A percentile compares a stretch with the other conserved stretches of the same genome.
phyloP scores from a whole-genome alignment of 2,329 filamentous ascomycete species.

The Diaporthe sp. region DNA sequence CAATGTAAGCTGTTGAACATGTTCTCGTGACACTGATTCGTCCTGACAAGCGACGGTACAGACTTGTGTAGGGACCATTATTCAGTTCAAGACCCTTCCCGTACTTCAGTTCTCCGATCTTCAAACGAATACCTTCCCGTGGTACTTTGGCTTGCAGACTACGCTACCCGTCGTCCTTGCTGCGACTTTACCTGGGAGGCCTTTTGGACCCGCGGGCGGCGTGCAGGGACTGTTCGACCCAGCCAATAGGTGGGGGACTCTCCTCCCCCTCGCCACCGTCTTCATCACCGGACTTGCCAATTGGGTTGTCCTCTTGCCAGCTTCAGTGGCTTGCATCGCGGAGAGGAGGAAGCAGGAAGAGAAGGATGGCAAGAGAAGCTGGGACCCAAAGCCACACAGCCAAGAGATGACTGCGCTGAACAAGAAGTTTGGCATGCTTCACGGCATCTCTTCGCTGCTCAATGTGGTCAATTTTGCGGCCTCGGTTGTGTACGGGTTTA shows the following conservation, averaged over 20 bases:
- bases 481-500: constrained; percentile 82
- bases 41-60: constrained; percentile 50
- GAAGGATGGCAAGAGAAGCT: constrained; percentile 89
- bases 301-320: constrained; percentile 78
- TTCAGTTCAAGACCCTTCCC: constrained; percentile 83
- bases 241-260: constrained; percentile 73
- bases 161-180: constrained; percentile 79
- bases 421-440: constrained; percentile 82
- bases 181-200: constrained; percentile 81
- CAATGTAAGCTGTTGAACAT: constrained; percentile 28
- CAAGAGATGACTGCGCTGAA: constrained; percentile 87
- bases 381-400: constrained; percentile 83
- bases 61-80: constrained; percentile 82
- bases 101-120: constrained; percentile 85
- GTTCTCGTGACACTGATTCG: not conserved
- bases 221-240: constrained; percentile 70
- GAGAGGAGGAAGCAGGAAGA: constrained; percentile 87
- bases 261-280: constrained; percentile 78
- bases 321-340: constrained; percentile 81
- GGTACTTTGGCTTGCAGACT: constrained; percentile 91
- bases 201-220: constrained; percentile 62
- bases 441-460: constrained; percentile 84
- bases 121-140: constrained; percentile 85
- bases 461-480: constrained; percentile 81
- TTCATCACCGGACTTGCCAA: constrained; percentile 81